These are phyloP conservation scores for Phytophthora citrophthora DNA, from an alignment of 352 stramenopile species.

Conservation along the genomic window DNA sequence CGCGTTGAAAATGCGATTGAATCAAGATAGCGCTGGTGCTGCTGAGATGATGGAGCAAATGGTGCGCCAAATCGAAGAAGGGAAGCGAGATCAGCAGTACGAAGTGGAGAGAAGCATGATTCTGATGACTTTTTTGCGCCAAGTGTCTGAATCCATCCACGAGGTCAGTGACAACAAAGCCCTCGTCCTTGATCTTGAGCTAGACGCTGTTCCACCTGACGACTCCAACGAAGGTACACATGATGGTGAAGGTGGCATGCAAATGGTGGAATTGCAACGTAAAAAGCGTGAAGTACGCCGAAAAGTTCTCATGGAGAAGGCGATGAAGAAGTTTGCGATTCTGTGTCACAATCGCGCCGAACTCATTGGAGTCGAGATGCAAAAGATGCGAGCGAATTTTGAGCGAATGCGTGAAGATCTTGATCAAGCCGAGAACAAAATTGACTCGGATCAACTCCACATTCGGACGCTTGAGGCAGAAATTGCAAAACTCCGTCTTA, in stretches of 20 bases:
- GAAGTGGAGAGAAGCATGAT: constrained; percentile 59
- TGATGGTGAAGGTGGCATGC: constrained; percentile 24
- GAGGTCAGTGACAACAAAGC: constrained; percentile 57
- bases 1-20: constrained; percentile 71
- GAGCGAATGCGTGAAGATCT: constrained; percentile 58
- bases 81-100: constrained; percentile 67
- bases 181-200: constrained; percentile 57
- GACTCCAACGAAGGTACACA: constrained; percentile 23
- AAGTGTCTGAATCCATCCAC: constrained; percentile 62
- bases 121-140: constrained; percentile 59
- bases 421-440: constrained; percentile 73
- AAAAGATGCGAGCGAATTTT: constrained; percentile 51
- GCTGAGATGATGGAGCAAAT: constrained; percentile 72
- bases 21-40: constrained; percentile 72
- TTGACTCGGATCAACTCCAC: constrained; percentile 70
- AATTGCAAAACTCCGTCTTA: constrained; percentile 66
- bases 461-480: constrained; percentile 71
- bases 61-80: constrained; percentile 70
- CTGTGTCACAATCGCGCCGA: constrained; percentile 64
- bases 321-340: constrained; percentile 73
- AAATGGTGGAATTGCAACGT: constrained; percentile 65
- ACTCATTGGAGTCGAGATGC: constrained; percentile 65
- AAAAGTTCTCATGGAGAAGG: constrained; percentile 77
- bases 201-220: constrained; percentile 35
- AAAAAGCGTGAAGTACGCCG: constrained; percentile 76